These are phyloP conservation scores for Apostasia shenzhenica DNA, from an alignment of 106 monocot species.

Conservation along the genomic window DNA sequence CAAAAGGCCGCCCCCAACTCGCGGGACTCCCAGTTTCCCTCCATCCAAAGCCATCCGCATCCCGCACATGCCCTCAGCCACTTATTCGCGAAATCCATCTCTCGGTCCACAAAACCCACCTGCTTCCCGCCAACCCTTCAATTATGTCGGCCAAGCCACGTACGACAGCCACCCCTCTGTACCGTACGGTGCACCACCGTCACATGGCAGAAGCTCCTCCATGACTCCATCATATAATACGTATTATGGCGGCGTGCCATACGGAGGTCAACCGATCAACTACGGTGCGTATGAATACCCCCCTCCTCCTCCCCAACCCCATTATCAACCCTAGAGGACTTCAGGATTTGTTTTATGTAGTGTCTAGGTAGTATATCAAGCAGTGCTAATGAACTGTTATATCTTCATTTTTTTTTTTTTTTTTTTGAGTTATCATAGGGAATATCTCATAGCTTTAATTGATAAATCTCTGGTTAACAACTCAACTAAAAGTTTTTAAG, in stretches of 20 bases:
- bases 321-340: constrained; percentile 1
- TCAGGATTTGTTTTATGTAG: no score
- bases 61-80: not conserved
- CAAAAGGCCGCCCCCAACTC: constrained; percentile 5
- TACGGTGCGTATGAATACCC: constrained; percentile 19
- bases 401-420: no score
- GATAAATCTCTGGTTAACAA: no score
- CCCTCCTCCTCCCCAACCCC: constrained; percentile 8
- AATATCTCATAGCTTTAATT: no score
- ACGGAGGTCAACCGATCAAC: constrained; percentile 6
- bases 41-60: constrained; percentile 11
- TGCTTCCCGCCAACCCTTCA: constrained; percentile 1
- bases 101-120: not conserved
- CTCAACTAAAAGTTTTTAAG: no score
- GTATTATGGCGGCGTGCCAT: not conserved
- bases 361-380: no score
- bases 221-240: not conserved
- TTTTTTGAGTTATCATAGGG: no score
- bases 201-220: constrained; percentile 8
- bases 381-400: no score
- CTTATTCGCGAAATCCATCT: constrained; percentile 6
- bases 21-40: not conserved
- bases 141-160: constrained; percentile 1
- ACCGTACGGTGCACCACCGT: constrained; percentile 10
- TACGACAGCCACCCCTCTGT: constrained; percentile 3